These are phyloP conservation scores for Picochlorum sp. DNA, from an alignment of 139 green algal genomes.

Conservation along the genomic window DNA sequence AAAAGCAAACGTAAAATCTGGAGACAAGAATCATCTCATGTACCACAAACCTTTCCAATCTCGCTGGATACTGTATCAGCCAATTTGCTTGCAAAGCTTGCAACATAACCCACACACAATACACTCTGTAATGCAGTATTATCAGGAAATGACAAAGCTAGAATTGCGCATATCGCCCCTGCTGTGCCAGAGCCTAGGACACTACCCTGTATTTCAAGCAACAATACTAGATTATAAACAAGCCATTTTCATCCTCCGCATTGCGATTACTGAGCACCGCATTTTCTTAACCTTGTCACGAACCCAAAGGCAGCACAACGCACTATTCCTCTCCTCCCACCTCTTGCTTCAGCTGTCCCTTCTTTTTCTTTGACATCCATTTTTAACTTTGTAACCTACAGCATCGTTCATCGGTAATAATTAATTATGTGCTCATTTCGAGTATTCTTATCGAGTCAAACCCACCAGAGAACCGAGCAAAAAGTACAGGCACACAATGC, in stretches of 20 bases:
- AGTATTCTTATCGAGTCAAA: too few species aligned
- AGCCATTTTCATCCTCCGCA: too few species aligned
- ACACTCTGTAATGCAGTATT: neutral
- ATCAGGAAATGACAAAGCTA: slow-evolving; percentile 25
- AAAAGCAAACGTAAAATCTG: slow-evolving; percentile 33
- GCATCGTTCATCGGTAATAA: too few species aligned
- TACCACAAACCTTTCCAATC: too few species aligned
- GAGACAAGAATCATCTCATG: too few species aligned
- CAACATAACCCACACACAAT: slow-evolving; percentile 73
- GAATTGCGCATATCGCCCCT: slow-evolving; percentile 53
- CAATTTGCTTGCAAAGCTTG: slow-evolving; percentile 84
- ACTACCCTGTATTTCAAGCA: slow-evolving; percentile 37
- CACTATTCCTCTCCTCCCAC: slow-evolving; percentile 54
- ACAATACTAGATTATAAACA: neutral
- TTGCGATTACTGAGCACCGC: neutral
- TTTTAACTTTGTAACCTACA: slow-evolving; percentile 88
- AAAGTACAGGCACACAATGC: slow-evolving; percentile 91
- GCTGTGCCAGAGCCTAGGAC: slow-evolving; percentile 86
- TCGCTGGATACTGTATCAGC: slow-evolving; percentile 90
- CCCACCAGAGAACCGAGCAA: slow-evolving; percentile 67
- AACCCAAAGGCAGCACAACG: slow-evolving; percentile 64
- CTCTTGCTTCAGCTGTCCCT: slow-evolving; percentile 86
- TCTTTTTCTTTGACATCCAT: slow-evolving; percentile 85
- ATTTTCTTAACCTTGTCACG: slow-evolving; percentile 12
- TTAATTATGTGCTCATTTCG: too few species aligned